Base-by-base conservation (phyloP, 148 eudicot genomes). In the Arbutus unedo region DNA sequence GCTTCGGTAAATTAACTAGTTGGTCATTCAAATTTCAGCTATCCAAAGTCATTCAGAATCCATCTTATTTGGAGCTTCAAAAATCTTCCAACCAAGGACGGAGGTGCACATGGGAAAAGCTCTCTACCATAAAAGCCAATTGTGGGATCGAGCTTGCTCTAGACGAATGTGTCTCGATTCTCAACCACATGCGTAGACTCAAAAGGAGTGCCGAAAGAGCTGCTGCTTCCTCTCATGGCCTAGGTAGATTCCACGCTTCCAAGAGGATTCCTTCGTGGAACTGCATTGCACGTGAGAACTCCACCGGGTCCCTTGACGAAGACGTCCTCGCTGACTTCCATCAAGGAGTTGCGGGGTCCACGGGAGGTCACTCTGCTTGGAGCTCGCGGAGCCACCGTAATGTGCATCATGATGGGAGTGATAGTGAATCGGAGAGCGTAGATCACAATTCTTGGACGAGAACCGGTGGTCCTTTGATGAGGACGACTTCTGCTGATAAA, bases 91-190 rank as follows among this genome's bases (percentile, higher is more conserved):
- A 94, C 85, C 99, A 97, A 83, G 99, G 99, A 3, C 88, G 99
- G 82, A 90, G 98, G 74, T 90, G 99, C 89, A 93, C 95, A 0
- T 97, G 99, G 99, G 99, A 94, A 88, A 97, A 97, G 88, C 95
- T 97, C 47, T 94, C 99, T 4, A 97, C 98, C 82, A 94, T 97
- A 5, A 97, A 94, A 90, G 97, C 98, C 77, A 97, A 97, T 72
- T 97, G 99, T 68, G 98, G 93, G 68, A 93, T 93, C 11, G 99
- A 97, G 85, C 93, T 97, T 77, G 98, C 94, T 25, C 87, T 97
- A 8, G 99, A 97, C 25, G 99, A 93, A 84, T 93, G 95, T 66
- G 98, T 94, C 8, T 88, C 93, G 13, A 86, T 83, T 51, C 99
- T 97, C 62, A 97, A 97, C 89, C 99, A 94, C 91, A 93, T 94